phyloP scores from a whole-genome alignment of 2,329 filamentous ascomycete genomes.

The Fusarium continuum region DNA sequence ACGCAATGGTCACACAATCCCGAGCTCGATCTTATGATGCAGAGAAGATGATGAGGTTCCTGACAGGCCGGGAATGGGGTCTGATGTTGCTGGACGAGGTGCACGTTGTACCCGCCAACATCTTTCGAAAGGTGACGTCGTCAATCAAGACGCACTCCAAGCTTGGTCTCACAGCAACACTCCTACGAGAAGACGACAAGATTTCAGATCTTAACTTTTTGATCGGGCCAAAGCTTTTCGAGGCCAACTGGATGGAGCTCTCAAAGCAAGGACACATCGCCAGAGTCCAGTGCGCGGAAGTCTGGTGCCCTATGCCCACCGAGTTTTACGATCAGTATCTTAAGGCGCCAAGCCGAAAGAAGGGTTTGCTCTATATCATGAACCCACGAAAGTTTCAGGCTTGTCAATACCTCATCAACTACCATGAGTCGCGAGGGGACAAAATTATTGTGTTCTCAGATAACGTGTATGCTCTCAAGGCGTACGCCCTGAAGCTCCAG shows the following conservation, averaged over 20 bases:
- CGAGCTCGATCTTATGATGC: slow-evolving; percentile 89
- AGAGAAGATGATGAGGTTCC: slow-evolving; percentile 97
- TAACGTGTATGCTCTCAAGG: slow-evolving; percentile 90
- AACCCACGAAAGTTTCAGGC: slow-evolving; percentile 97
- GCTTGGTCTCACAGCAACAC: slow-evolving; percentile 89
- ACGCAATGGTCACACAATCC: slow-evolving; percentile 97
- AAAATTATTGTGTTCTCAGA: slow-evolving; percentile 99
- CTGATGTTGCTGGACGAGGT: slow-evolving; percentile 97
- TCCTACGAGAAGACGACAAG: slow-evolving; percentile 97
- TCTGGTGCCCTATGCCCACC: slow-evolving; percentile 99
- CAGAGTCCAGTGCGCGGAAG: slow-evolving; percentile 95
- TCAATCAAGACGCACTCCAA: slow-evolving; percentile 96
- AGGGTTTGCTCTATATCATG: slow-evolving; percentile 83
- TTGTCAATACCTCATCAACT: slow-evolving; percentile 97
- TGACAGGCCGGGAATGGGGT: slow-evolving; percentile 91
- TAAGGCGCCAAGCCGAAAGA: slow-evolving; percentile 64
- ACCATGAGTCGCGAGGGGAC: slow-evolving; percentile 92
- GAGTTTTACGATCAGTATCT: slow-evolving; percentile 98
- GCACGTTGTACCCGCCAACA: slow-evolving; percentile 95
- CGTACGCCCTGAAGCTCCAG: slow-evolving; percentile 82
- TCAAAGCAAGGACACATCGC: slow-evolving; percentile 97
- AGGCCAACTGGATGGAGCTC: slow-evolving; percentile 99
- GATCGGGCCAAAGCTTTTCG: slow-evolving; percentile 96
- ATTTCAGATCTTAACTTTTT: slow-evolving; percentile 97
- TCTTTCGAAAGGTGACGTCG: slow-evolving; percentile 93